phyloP scores from a whole-genome alignment of 768 basidiomycete genomes.

The Mycena galopus region DNA sequence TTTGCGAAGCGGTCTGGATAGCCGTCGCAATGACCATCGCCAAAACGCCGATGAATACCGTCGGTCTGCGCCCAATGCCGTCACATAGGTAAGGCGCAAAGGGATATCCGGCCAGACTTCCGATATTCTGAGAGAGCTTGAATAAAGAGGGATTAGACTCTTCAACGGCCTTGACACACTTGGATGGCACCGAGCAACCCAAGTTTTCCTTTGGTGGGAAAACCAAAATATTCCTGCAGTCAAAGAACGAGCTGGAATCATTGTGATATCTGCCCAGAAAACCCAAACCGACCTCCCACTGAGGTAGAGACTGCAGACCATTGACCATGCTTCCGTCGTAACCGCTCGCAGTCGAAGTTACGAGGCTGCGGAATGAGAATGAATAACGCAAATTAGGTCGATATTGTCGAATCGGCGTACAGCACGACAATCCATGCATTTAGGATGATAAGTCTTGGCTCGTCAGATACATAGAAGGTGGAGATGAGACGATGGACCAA shows the following conservation, averaged over 20 bases:
- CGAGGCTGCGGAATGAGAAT: conserved; percentile 56
- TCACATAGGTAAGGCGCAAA: conserved; percentile 83
- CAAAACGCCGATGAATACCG: conserved; percentile 76
- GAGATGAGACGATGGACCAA: conserved; percentile 31
- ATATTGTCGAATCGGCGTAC: too few relatives aligned
- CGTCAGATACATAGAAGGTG: too few relatives aligned
- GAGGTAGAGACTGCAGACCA: conserved; percentile 74
- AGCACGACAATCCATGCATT: conserved; percentile 79
- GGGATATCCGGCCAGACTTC: conserved; percentile 74
- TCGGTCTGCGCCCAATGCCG: conserved; percentile 73
- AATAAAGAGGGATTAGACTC: too few relatives aligned
- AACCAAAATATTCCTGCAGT: conserved; percentile 67
- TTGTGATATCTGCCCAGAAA: too few relatives aligned
- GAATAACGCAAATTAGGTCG: too few relatives aligned
- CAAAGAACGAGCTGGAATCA: too few relatives aligned
- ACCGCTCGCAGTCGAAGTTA: conserved; percentile 81
- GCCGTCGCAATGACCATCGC: conserved; percentile 79
- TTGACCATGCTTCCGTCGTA: conserved; percentile 88
- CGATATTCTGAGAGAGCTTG: conserved; percentile 69
- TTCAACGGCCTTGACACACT: conserved; percentile 43
- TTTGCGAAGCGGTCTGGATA: conserved; percentile 76
- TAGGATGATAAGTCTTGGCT: conserved; percentile 67
- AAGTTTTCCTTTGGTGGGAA: conserved; percentile 68
- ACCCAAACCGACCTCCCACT: too few relatives aligned
- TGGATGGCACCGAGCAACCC: conserved; percentile 83